Percentiles rank a stretch among this genome's conserved stretches.
Conservation (phyloP, 768 basidiomycete species). For the Sutorius australiensis region DNA sequence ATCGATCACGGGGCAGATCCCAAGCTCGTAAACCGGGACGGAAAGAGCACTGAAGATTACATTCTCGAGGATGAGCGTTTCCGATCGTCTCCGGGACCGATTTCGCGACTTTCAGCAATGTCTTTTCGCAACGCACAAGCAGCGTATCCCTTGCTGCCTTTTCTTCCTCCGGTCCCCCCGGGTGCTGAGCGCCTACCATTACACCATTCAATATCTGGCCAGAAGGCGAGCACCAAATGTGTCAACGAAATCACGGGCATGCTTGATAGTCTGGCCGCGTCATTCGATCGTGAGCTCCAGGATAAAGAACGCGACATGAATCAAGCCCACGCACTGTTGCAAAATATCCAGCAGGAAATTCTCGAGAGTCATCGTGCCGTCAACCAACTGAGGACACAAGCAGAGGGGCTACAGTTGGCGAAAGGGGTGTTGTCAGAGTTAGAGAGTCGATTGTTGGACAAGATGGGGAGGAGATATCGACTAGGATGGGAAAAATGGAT, state of each 20-base stretch:
- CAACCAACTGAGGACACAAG: constrained; percentile 61
- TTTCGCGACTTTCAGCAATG: constrained; percentile 62
- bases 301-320: constrained; percentile 89
- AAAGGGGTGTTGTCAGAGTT: constrained; percentile 57
- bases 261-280: constrained; percentile 82
- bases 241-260: constrained; percentile 82
- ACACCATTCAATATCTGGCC: constrained; percentile 81
- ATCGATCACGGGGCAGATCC: constrained; percentile 97
- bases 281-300: constrained; percentile 88
- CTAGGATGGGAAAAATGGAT: constrained; percentile 94
- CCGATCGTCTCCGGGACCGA: constrained; percentile 82
- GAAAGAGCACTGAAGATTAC: constrained; percentile 97
- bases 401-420: constrained; percentile 60
- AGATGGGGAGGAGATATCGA: constrained; percentile 80
- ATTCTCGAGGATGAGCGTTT: constrained; percentile 98
- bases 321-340: constrained; percentile 83
- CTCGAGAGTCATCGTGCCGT: constrained; percentile 79
- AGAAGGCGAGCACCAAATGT: constrained; percentile 80
- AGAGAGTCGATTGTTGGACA: constrained; percentile 61
- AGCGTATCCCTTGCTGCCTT: constrained; percentile 36
- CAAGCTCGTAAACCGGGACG: constrained; percentile 89
- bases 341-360: constrained; percentile 87
- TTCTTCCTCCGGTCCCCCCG: constrained; percentile 40
- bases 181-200: constrained; percentile 68
- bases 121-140: constrained; percentile 71